Evolutionary conservation across 345 rosid genomes (phyloP), one percentile per base, ranked within the genome.

Genomic region (Raphanus raphanistrum): DNA sequence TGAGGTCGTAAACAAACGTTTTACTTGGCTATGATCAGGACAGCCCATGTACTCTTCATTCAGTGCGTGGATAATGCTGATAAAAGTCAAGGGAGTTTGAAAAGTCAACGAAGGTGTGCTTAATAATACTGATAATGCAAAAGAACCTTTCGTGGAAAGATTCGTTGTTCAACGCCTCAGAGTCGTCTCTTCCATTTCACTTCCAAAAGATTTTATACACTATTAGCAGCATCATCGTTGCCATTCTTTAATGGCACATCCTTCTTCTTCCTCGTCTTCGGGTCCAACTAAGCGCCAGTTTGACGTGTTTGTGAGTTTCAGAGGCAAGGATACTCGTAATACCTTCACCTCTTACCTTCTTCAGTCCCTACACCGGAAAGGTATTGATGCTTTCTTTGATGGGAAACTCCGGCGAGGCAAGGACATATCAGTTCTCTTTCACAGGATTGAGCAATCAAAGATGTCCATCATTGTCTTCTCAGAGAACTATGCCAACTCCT

Each of bases 271-370:
- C 0, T 77, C 50, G 0, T 15, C 52, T 0, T 8, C 0, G 2
- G 66, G 7, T 54, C 72, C 10, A 11, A 36, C 32, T 0, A 57
- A 60, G 55, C 43, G 73, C 2, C 63, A 70, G 28, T 80, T 17
- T 11, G 84, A 79, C 13, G 82, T 82, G 58, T 82, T 82, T 48
- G 58, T 82, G 26, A 82, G 84, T 17, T 82, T 82, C 57, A 66
- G 84, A 82, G 82, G 84, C 1, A 0, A 3, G 0, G 84, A 82
- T 68, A 75, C 71, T 0, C 80, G 84, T 7, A 17, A 78, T 1
- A 1, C 38, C 43, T 74, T 82, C 73, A 74, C 76, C n/a, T 45
- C 67, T 64, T 12, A 78, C 32, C 82, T 82, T 0, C 16, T 58
- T 3, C 0, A 45, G 4, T 58, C 0, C 45, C 66, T 82, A 0